phyloP scores from a whole-genome alignment of 2,329 filamentous ascomycete genomes.

The Exophiala phaeomuriformis region DNA sequence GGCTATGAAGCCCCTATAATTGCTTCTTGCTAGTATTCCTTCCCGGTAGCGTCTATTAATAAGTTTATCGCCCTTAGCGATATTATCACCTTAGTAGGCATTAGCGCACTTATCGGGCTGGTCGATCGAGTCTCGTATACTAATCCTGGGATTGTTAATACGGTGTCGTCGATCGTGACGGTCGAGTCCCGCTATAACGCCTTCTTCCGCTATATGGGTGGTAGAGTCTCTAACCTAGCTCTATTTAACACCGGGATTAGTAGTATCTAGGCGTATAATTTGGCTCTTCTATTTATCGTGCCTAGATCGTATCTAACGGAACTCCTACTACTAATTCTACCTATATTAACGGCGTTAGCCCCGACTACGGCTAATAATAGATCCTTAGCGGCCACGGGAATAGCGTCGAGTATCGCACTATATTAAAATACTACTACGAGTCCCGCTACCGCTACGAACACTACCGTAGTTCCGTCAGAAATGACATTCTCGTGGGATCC shows the following conservation, averaged over 20 bases:
- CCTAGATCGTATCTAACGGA: conserved; percentile 26
- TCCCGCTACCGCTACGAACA: not conserved
- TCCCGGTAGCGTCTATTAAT: conserved; percentile 25
- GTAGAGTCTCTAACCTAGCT: conserved; percentile 30
- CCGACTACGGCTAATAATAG: too few species aligned
- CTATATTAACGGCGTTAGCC: too few species aligned
- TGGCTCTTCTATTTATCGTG: conserved; percentile 29
- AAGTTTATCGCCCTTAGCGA: conserved; percentile 30
- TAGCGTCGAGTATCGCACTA: conserved; percentile 13
- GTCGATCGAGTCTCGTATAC: conserved; percentile 25
- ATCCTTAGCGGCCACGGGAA: too few species aligned
- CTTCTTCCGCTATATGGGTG: conserved; percentile 28
- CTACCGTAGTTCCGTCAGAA: not conserved
- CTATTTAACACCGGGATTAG: conserved; percentile 29
- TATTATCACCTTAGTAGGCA: conserved; percentile 30
- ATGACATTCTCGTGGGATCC: not conserved
- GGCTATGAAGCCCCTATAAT: conserved; percentile 26
- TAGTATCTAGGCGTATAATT: conserved; percentile 29
- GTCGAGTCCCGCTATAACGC: conserved; percentile 30
- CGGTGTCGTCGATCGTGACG: conserved; percentile 28
- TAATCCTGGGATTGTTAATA: conserved; percentile 24
- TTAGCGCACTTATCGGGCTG: conserved; percentile 29
- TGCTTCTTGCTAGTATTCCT: conserved; percentile 28
- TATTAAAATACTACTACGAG: conserved; percentile 17
- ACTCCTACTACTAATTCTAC: too few species aligned